Conservation (phyloP, 176 grass and related monocot genomes). For the Oryza meridionalis region DNA sequence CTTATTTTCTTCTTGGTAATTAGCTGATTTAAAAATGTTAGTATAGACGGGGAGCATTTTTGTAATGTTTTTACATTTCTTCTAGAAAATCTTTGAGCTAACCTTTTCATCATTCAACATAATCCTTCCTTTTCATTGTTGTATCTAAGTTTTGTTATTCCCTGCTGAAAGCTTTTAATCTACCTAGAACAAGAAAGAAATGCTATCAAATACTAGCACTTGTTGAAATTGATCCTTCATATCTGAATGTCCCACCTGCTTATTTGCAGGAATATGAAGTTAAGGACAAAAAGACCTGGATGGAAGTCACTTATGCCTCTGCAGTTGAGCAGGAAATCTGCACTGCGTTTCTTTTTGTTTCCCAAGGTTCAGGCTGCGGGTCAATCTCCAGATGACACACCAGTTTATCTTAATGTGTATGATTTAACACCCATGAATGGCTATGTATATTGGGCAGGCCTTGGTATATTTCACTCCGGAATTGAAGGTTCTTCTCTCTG, state of each 20-base stretch:
- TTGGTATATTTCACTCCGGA: constrained; percentile 97
- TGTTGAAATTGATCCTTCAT: constrained; percentile 27
- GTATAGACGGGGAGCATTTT: neutral
- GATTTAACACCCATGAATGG: constrained; percentile 97
- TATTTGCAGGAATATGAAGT: constrained; percentile 80
- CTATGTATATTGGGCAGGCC: constrained; percentile 91
- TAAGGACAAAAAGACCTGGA: constrained; percentile 70
- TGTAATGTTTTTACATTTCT: neutral
- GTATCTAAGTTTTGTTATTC: neutral
- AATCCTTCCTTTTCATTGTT: neutral
- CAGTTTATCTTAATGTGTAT: constrained; percentile 97
- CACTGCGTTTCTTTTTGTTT: constrained; percentile 77
- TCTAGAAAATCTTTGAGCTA: neutral
- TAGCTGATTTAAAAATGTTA: neutral
- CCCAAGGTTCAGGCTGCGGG: constrained; percentile 70
- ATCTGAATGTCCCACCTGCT: constrained; percentile 15
- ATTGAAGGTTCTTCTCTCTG: constrained; percentile 76
- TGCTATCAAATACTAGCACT: constrained; percentile 2
- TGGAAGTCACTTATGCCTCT: constrained; percentile 95
- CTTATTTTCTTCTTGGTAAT: constrained; percentile 4
- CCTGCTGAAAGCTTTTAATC: neutral
- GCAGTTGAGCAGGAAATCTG: constrained; percentile 66
- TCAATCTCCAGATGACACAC: constrained; percentile 67
- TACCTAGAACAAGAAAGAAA: constrained; percentile 14
- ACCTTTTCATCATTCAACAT: neutral